Conservation (phyloP, 78 protist genomes). For the Emiliania huxleyi region DNA sequence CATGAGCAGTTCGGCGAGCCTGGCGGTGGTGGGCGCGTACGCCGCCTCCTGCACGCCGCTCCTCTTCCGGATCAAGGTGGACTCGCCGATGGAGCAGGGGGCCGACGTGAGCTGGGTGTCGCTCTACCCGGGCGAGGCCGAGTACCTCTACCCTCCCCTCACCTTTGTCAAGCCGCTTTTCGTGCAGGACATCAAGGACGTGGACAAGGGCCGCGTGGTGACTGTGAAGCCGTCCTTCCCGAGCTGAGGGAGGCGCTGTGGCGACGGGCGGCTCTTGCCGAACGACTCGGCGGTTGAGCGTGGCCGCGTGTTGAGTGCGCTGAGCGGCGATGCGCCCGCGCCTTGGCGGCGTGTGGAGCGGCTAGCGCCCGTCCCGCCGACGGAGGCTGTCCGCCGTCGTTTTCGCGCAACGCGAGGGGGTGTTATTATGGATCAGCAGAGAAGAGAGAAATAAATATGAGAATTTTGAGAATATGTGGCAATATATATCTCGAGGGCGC, state of each 20-base stretch:
- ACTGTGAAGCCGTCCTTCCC: neutral
- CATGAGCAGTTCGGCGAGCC: neutral
- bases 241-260: neutral
- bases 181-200: neutral
- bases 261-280: no score
- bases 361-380: no score
- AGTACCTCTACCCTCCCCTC: neutral
- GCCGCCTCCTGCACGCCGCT: neutral
- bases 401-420: no score
- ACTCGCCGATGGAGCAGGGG: constrained; percentile 1
- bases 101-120: neutral
- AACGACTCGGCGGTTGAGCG: no score
- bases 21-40: neutral
- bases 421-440: no score
- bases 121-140: neutral
- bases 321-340: no score
- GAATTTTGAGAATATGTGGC: no score
- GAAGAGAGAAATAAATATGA: no score
- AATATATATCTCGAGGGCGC: no score
- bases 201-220: neutral
- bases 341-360: no score
- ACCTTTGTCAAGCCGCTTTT: neutral
- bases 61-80: neutral
- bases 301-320: no score
- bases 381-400: no score